phyloP scores from a whole-genome alignment of 1,284 basidiomycete genomes.

The Tilletia indica region DNA sequence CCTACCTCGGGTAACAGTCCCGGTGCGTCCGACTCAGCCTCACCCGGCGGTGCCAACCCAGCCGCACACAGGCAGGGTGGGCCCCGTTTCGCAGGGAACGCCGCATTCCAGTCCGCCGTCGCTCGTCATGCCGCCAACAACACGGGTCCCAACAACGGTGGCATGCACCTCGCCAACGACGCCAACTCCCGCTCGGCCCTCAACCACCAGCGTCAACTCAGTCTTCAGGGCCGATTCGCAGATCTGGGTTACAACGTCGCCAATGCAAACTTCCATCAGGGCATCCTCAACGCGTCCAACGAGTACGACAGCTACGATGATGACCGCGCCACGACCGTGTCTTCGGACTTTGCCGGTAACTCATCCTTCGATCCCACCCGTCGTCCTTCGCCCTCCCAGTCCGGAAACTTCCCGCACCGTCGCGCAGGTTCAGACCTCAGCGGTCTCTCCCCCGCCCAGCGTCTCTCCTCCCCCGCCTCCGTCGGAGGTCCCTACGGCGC shows the following conservation, averaged over 20 bases:
- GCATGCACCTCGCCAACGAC: conserved; percentile 1
- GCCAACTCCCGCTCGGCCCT: conserved; percentile 28
- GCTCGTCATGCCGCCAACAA: conserved; percentile 32
- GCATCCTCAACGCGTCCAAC: conserved; percentile 24
- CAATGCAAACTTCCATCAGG: conserved; percentile 24
- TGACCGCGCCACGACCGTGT: conserved; percentile 39
- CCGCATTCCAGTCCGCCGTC: conserved; percentile 46
- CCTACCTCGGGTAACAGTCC: conserved; percentile 18
- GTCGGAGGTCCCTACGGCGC: conserved; percentile 10
- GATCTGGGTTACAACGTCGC: conserved; percentile 43
- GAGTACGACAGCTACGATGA: conserved; percentile 37
- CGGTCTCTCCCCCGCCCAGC: conserved; percentile 2
- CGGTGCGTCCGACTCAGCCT: not conserved
- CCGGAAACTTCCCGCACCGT: not conserved
- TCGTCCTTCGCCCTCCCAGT: conserved; percentile 3
- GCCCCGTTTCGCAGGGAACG: conserved; percentile 48
- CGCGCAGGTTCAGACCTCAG: conserved; percentile 4
- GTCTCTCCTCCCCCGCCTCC: not conserved
- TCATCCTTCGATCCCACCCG: conserved; percentile 44
- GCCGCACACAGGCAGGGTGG: conserved; percentile 31
- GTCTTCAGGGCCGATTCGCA: conserved; percentile 42
- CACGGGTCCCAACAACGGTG: conserved; percentile 23
- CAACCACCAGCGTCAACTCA: conserved; percentile 41
- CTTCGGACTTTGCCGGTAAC: conserved; percentile 36
- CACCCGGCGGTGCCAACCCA: conserved; percentile 12